A percentile compares a stretch with the other conserved stretches of the same genome.
Evolutionary conservation across 2,329 filamentous ascomycete species (phyloP).

Genomic region (Monilinia polystroma): DNA sequence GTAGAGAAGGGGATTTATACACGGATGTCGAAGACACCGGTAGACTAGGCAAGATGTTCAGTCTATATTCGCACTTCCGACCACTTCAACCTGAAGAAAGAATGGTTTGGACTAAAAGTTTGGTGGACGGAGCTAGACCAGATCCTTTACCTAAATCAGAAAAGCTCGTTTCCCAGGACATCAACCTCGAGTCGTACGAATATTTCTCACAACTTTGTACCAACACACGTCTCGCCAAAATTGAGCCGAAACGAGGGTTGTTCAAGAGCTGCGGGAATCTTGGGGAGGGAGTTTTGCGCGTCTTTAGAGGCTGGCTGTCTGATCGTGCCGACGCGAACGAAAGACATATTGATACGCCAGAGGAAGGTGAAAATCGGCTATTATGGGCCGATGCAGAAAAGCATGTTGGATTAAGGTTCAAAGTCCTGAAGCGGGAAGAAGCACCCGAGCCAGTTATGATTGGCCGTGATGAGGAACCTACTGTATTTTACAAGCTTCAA

Average conservation of each 20-base stretch:
- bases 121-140: conserved; percentile 42
- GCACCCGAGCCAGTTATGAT: conserved; percentile 51
- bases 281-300: conserved; percentile 65
- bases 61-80: conserved; percentile 69
- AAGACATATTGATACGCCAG: conserved; percentile 1
- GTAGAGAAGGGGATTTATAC: conserved; percentile 38
- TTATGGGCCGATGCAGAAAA: conserved; percentile 67
- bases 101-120: conserved; percentile 35
- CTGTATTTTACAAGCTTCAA: conserved; percentile 67
- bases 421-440: conserved; percentile 54
- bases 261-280: conserved; percentile 65
- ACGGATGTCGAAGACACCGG: conserved; percentile 32
- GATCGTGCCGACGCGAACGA: conserved; percentile 25
- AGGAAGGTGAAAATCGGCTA: conserved; percentile 46
- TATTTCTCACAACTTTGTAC: conserved; percentile 74
- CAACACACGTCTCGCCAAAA: conserved; percentile 65
- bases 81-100: conserved; percentile 58
- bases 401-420: conserved; percentile 67
- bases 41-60: conserved; percentile 50
- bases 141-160: conserved; percentile 37
- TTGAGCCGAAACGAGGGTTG: conserved; percentile 58
- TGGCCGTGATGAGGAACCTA: conserved; percentile 53
- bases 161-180: conserved; percentile 55
- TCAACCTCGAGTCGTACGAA: conserved; percentile 68
- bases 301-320: conserved; percentile 72